A percentile compares a stretch with the other conserved stretches of the same genome.
Evolutionary conservation across 495 filamentous ascomycete genomes (phyloP).

Genomic region (Extremus antarcticus): DNA sequence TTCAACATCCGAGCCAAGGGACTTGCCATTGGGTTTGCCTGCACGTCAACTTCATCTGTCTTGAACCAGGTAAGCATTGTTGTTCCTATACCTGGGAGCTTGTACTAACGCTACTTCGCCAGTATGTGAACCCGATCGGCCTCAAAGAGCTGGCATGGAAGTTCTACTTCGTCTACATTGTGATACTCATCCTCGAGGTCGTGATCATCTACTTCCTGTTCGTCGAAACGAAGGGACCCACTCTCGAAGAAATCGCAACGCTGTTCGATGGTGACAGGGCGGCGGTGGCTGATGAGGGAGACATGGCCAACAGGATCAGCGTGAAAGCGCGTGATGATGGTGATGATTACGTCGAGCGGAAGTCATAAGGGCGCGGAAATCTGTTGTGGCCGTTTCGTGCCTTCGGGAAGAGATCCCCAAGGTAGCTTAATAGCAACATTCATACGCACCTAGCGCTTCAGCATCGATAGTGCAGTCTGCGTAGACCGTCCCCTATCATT

Average conservation of each 20-base stretch:
- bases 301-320: not conserved
- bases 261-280: conserved; percentile 28
- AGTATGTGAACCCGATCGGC: conserved; percentile 39
- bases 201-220: conserved; percentile 51
- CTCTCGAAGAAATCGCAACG: conserved; percentile 53
- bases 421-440: too few species aligned
- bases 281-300: conserved; percentile 15
- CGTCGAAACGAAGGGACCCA: conserved; percentile 56
- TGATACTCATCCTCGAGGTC: conserved; percentile 20
- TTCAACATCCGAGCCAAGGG: conserved; percentile 62
- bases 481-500: not conserved
- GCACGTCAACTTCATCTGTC: conserved; percentile 5
- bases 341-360: not conserved
- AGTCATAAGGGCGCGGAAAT: not conserved
- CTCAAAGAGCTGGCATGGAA: conserved; percentile 23
- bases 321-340: not conserved
- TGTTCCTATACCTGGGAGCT: conserved; percentile 39
- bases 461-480: not conserved
- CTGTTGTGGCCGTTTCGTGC: too few species aligned
- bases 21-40: conserved; percentile 35
- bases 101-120: conserved; percentile 16
- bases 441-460: not conserved
- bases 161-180: conserved; percentile 22
- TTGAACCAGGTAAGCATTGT: conserved; percentile 34
- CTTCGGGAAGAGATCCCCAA: too few species aligned